These are phyloP conservation scores for Penicillium brasilianum DNA, from an alignment of 2,329 filamentous ascomycete genomes.

Conservation along the genomic window DNA sequence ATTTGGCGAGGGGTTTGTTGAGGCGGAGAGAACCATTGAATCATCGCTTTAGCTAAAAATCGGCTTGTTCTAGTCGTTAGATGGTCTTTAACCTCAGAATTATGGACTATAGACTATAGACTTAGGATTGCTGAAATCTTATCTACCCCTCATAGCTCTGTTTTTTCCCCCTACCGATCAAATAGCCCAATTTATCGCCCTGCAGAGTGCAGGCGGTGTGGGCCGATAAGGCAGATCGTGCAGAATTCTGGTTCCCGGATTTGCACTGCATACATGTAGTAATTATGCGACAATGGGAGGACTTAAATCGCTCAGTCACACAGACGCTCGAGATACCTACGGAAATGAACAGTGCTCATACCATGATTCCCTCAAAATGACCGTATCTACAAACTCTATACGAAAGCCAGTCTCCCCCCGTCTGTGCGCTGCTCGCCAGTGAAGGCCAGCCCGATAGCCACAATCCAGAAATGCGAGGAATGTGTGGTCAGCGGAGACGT, in stretches of 20 bases:
- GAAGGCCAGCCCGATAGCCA: neutral
- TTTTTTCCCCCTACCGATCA: neutral
- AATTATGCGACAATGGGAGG: too few species aligned
- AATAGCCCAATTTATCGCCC: neutral
- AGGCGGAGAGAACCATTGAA: neutral
- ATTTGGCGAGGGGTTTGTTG: slow-evolving; percentile 3
- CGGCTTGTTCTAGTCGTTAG: neutral
- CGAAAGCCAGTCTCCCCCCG: neutral
- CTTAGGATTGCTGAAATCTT: neutral
- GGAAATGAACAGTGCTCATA: too few species aligned
- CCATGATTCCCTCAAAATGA: neutral
- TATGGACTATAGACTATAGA: neutral
- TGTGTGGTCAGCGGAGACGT: slow-evolving; percentile 11
- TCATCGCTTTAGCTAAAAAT: neutral
- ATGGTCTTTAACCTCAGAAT: neutral
- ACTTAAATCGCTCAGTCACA: neutral
- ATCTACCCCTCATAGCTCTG: neutral
- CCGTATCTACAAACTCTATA: neutral
- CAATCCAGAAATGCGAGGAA: slow-evolving; percentile 1
- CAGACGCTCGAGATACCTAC: neutral
- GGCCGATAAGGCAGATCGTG: slow-evolving; percentile 13
- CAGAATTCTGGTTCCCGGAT: neutral
- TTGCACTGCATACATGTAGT: too few species aligned
- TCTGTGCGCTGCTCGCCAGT: neutral
- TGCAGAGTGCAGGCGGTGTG: slow-evolving; percentile 21